Evolutionary conservation across 495 filamentous ascomycete species (phyloP), one percentile per base, ranked within the genome.

Genomic region (Rhypophila decipiens): DNA sequence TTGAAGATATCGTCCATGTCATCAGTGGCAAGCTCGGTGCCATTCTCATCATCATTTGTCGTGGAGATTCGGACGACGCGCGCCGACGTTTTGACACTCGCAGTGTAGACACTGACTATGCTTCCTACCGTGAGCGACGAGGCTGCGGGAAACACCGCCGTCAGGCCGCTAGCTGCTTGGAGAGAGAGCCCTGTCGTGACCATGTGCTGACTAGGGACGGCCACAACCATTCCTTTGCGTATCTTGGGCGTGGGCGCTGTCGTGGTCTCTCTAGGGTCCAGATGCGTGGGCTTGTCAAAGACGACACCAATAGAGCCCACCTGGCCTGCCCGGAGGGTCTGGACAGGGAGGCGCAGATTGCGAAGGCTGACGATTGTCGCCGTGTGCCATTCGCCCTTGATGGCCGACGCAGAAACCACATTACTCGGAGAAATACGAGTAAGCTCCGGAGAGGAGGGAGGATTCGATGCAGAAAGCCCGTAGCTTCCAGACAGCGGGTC

Each of bases 251-350:
- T 23, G 34, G 45, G n/a, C 11, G 33, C 27, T 18, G 38, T 3
- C 23, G 19, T 29, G 9, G 23, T 19, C 1, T 17, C 40, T 59
- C 62, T 34, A 71, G 54, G 15, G 5, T 48, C 52, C 10, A 54
- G 55, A 18, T 39, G 18, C n/a, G n/a, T 8, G 24, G 48, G 44
- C 0, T 44, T 52, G 39, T 73, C 66, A 51, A 85, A 79, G 17
- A 86, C 77, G 44, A 96, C 69, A 2, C 90, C 91, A 21, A 98
- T 79, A 2, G 89, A 95, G 2, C 94, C 93, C 2, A 93, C 91
- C 71, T 96, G 89, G 42, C 87, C 93, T 12, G 80, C 75, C 13
- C 78, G 70, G 1, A 98, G 73, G 0, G 73, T 83, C 39, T 81
- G 85, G 2, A 95, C 88, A 0, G 93, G 87, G 4, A 96, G 72